Percentiles rank a stretch among this genome's conserved stretches.
Conservation (phyloP, 306 rosid species). For the Sicyos baderoa region DNA sequence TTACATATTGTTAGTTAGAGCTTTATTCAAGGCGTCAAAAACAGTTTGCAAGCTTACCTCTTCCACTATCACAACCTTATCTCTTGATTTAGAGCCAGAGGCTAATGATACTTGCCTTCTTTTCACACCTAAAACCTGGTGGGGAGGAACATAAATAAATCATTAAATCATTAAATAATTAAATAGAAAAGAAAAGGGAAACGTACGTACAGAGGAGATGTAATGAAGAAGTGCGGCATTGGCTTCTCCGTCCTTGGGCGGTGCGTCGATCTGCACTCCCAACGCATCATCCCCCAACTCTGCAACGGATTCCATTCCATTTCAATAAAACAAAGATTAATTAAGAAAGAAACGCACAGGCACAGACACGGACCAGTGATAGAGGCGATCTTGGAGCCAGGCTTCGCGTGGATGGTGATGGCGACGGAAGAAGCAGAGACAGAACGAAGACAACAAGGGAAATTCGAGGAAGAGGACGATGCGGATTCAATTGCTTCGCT, state of each 20-base stretch:
- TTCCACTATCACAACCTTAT: conserved; percentile 74
- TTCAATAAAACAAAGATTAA: too few relatives aligned
- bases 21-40: conserved; percentile 57
- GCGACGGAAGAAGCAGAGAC: conserved; percentile 79
- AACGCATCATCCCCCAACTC: conserved; percentile 71
- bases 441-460: conserved; percentile 62
- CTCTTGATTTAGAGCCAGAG: conserved; percentile 85
- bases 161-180: too few relatives aligned
- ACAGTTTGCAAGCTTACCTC: conserved; percentile 58
- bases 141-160: too few relatives aligned
- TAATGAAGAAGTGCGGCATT: conserved; percentile 81
- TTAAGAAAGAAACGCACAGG: too few relatives aligned
- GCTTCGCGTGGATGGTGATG: conserved; percentile 86
- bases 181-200: too few relatives aligned
- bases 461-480: background rate
- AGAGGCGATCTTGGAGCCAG: conserved; percentile 76
- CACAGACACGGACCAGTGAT: conserved; percentile 48
- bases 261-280: conserved; percentile 86
- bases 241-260: conserved; percentile 92
- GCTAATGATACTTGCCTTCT: conserved; percentile 65
- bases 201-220: conserved; percentile 50
- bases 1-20: conserved; percentile 31
- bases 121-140: conserved; percentile 78
- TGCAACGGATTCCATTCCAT: too few relatives aligned
- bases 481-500: conserved; percentile 28